A percentile compares a stretch with the other conserved stretches of the same genome.
Evolutionary conservation across 257 asterid species (phyloP).

Genomic region (Nicotiana tomentosiformis): DNA sequence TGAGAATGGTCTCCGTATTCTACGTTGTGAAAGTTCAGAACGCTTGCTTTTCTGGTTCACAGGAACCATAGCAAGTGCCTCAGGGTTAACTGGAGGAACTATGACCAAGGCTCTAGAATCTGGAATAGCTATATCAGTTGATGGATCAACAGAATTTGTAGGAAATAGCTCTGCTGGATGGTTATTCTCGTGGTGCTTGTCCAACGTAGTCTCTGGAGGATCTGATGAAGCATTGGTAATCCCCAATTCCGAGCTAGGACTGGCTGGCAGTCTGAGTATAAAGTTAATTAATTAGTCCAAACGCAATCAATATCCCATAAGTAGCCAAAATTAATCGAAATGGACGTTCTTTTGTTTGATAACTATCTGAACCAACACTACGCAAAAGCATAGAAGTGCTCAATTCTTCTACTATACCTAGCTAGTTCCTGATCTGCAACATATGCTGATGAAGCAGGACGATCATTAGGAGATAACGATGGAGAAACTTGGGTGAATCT

Average conservation of each 20-base stretch:
- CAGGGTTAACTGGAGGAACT: conserved; percentile 32
- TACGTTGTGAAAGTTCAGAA: conserved; percentile 72
- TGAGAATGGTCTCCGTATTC: conserved; percentile 90
- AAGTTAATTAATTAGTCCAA: conserved; percentile 1
- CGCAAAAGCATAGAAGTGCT: not conserved
- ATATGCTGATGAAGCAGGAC: conserved; percentile 21
- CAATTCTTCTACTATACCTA: conserved; percentile 26
- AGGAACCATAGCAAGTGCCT: conserved; percentile 58
- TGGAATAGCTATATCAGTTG: conserved; percentile 28
- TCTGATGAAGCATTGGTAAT: conserved; percentile 35
- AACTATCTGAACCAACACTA: not conserved
- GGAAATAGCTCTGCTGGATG: conserved; percentile 27
- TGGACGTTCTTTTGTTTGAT: not conserved
- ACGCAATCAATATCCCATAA: not conserved
- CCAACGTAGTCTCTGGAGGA: conserved; percentile 29
- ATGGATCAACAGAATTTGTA: conserved; percentile 22
- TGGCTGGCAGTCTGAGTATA: conserved; percentile 47
- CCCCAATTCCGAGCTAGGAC: conserved; percentile 49
- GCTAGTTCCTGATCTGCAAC: conserved; percentile 28
- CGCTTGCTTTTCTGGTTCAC: conserved; percentile 52
- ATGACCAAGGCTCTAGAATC: conserved; percentile 66
- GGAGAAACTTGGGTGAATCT: conserved; percentile 27
- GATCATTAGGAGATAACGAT: conserved; percentile 24
- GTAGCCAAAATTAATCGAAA: not conserved
- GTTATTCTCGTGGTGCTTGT: conserved; percentile 21